Base-by-base conservation (phyloP, 441 rosid genomes). In the Adansonia grandidieri region DNA sequence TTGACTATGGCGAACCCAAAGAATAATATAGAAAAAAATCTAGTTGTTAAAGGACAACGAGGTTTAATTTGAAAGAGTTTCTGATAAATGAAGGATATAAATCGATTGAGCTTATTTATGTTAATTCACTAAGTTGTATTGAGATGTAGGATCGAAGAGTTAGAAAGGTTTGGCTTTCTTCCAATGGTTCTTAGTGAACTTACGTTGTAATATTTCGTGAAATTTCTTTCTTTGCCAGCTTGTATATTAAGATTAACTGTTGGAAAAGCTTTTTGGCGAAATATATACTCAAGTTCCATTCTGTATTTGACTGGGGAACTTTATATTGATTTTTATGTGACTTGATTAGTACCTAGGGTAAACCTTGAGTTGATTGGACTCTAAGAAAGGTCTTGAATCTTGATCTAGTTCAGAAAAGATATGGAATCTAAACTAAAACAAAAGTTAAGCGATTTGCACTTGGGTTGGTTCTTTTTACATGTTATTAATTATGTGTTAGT, bases 211-310 rank as follows among this genome's bases (percentile, higher is more conserved):
- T 57, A 57, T 57, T 48, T 70, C 20, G 19, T 69, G 73, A 7
- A 69, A 22, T 6, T 48, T 69, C 42, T 69, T 70, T 50, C 74
- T 50, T 48, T 53, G 13, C 37, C 48, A 71, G 32, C 75, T 54
- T 71, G 63, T 53, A 24, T 71, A 22, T 71, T 72, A 37, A 72
- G 63, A 72, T 72, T 42, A 9, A 54, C 75, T 32, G 44, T 62
- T 62, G 67, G 67, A 62, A 14, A 62, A 28, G 67, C 11, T 44
- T 11, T 28, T 32, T 17, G 47, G 62, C 48, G 13, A 32, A 53
- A 1, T n/a, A 32, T 32, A 17, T 15, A 32, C 15, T 54, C 9
- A 54, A 54, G 67, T 37, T 40, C 9, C 62, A 53, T 8, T 61
- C 15, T 61, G 42, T 61, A 11, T 53, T 57, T 40, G 51, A 56